A percentile compares a stretch with the other conserved stretches of the same genome.
Evolutionary conservation across 768 basidiomycete species (phyloP).

Genomic region (Leccinum incarnatum): DNA sequence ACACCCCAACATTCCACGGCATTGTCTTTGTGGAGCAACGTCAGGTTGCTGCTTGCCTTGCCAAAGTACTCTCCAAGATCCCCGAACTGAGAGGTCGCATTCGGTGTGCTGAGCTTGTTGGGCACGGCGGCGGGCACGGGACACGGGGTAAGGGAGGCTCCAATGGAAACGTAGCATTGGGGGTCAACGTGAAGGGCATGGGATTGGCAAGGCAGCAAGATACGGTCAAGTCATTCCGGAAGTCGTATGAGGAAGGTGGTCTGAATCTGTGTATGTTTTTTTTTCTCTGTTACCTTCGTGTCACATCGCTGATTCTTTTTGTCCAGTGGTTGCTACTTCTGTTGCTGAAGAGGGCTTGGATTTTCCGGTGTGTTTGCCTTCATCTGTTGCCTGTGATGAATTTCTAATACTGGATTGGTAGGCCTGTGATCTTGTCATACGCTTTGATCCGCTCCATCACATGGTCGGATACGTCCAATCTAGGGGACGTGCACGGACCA

Average conservation of each 20-base stretch:
- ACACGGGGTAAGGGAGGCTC: constrained; percentile 20
- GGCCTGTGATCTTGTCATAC: constrained; percentile 84
- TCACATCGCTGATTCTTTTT: not conserved
- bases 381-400: not conserved
- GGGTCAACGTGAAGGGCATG: constrained; percentile 49
- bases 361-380: constrained; percentile 58
- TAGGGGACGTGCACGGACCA: constrained; percentile 79
- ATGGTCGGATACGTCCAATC: constrained; percentile 90
- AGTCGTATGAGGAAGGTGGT: constrained; percentile 58
- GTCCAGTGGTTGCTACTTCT: constrained; percentile 71
- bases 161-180: constrained; percentile 21
- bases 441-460: constrained; percentile 79
- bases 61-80: constrained; percentile 59
- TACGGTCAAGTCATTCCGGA: constrained; percentile 62
- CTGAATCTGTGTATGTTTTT: constrained; percentile 61
- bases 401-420: constrained; percentile 27
- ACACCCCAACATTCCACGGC: constrained; percentile 61
- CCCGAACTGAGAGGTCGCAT: constrained; percentile 57
- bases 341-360: constrained; percentile 94
- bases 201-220: constrained; percentile 52
- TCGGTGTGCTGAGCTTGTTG: constrained; percentile 63
- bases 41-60: constrained; percentile 70
- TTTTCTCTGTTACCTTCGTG: not conserved
- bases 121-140: constrained; percentile 51
- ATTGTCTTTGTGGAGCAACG: constrained; percentile 89